phyloP scores from a whole-genome alignment of 345 rosid species.

The Acer yangbiense region DNA sequence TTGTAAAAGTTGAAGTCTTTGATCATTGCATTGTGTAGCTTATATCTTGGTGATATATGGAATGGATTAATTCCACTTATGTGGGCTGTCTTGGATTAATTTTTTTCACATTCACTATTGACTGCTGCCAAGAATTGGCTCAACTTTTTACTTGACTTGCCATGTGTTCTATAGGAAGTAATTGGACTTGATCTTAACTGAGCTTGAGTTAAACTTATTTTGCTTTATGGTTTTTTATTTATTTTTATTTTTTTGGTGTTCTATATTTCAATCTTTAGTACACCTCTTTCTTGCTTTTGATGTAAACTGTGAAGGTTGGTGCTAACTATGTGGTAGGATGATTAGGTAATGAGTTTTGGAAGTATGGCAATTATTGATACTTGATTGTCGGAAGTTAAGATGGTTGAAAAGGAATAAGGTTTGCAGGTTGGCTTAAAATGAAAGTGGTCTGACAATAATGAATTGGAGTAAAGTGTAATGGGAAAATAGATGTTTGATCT shows the following conservation, averaged over 20 bases:
- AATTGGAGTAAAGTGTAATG: not conserved
- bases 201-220: not conserved
- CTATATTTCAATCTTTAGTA: not conserved
- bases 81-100: not conserved
- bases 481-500: not conserved
- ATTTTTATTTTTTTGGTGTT: not conserved
- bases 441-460: too few relatives aligned
- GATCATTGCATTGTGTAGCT: not conserved
- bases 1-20: not conserved
- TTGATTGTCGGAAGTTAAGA: not conserved
- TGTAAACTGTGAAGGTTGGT: not conserved
- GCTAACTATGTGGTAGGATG: not conserved
- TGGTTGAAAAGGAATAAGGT: not conserved
- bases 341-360: not conserved
- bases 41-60: not conserved
- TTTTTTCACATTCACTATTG: not conserved
- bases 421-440: not conserved
- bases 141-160: not conserved
- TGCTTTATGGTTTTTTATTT: not conserved
- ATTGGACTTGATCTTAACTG: not conserved
- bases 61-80: constrained; percentile 12
- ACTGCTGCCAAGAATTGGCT: not conserved
- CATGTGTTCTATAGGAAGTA: not conserved
- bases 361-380: not conserved
- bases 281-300: not conserved